Evolutionary conservation across 495 filamentous ascomycete species (phyloP).

Genomic region (Penicillium waksmanii): DNA sequence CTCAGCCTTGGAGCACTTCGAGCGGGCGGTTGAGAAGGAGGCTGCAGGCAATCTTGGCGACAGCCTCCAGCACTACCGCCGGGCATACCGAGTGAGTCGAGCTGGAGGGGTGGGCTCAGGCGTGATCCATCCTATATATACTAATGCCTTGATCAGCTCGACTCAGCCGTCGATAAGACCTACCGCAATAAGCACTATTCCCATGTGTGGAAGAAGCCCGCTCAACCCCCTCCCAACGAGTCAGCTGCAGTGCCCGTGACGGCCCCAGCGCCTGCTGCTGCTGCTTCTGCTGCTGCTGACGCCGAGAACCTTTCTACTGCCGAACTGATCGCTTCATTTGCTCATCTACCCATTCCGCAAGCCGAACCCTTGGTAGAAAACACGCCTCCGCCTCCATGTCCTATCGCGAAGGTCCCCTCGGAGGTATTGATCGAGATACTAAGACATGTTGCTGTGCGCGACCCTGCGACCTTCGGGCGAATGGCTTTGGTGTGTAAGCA

Average conservation of each 20-base stretch:
- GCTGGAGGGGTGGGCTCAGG: slow-evolving; percentile 9
- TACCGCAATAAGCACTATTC: slow-evolving; percentile 92
- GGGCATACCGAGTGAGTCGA: slow-evolving; percentile 74
- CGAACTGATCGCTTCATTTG: slow-evolving; percentile 77
- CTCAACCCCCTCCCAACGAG: slow-evolving; percentile 57
- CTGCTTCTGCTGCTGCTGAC: slow-evolving; percentile 26
- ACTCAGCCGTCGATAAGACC: slow-evolving; percentile 76
- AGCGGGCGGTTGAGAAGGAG: slow-evolving; percentile 88
- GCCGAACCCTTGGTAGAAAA: slow-evolving; percentile 62
- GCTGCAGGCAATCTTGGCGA: slow-evolving; percentile 83
- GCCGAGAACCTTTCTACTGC: slow-evolving; percentile 55
- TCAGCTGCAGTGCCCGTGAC: slow-evolving; percentile 56
- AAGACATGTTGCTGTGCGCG: slow-evolving; percentile 68
- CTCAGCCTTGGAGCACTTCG: slow-evolving; percentile 91
- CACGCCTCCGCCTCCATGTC: slow-evolving; percentile 71
- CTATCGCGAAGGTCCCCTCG: slow-evolving; percentile 74
- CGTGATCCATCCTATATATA: slow-evolving; percentile 5
- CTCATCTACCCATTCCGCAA: slow-evolving; percentile 64
- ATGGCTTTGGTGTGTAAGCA: slow-evolving; percentile 83
- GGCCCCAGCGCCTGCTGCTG: slow-evolving; percentile 48
- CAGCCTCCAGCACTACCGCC: slow-evolving; percentile 84
- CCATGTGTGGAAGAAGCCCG: slow-evolving; percentile 56
- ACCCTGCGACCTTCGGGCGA: slow-evolving; percentile 79
- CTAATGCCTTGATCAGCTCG: slow-evolving; percentile 61
- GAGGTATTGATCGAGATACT: slow-evolving; percentile 82